Conservation (phyloP, 192 early-diverging fungal species). For the Coemansia sp. region DNA sequence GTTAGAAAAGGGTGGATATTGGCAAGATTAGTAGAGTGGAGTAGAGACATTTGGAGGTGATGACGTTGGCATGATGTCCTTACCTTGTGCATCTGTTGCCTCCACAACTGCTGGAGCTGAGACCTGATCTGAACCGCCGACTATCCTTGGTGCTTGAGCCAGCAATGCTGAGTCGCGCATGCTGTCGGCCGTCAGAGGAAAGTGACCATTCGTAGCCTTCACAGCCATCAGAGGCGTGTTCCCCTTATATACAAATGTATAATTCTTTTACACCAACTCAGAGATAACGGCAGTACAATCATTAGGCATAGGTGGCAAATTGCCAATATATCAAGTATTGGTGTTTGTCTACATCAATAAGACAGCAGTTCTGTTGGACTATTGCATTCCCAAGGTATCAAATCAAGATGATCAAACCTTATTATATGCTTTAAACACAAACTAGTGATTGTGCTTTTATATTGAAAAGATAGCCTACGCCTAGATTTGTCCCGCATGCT, state of each 20-base stretch:
- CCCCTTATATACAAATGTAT: background rate
- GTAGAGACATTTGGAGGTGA: background rate
- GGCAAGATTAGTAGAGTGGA: background rate
- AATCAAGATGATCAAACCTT: no score
- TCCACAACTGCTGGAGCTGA: background rate
- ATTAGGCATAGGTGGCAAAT: no score
- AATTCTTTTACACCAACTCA: no score
- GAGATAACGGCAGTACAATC: no score
- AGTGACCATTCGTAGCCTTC: background rate
- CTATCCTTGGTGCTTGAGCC: background rate
- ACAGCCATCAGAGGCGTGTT: background rate
- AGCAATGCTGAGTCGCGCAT: background rate
- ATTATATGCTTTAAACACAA: no score
- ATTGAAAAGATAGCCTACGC: no score
- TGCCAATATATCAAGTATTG: no score
- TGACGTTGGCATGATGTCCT: background rate
- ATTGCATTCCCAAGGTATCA: no score
- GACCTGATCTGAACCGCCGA: background rate
- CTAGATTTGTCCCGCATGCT: background rate
- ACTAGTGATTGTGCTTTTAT: no score
- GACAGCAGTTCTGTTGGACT: no score
- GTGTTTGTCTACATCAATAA: no score
- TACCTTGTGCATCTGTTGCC: conserved; percentile 4
- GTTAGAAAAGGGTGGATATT: background rate
- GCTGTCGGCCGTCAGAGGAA: background rate